These are phyloP conservation scores for Xylaria curta DNA, from an alignment of 495 filamentous ascomycete genomes.

Conservation along the genomic window DNA sequence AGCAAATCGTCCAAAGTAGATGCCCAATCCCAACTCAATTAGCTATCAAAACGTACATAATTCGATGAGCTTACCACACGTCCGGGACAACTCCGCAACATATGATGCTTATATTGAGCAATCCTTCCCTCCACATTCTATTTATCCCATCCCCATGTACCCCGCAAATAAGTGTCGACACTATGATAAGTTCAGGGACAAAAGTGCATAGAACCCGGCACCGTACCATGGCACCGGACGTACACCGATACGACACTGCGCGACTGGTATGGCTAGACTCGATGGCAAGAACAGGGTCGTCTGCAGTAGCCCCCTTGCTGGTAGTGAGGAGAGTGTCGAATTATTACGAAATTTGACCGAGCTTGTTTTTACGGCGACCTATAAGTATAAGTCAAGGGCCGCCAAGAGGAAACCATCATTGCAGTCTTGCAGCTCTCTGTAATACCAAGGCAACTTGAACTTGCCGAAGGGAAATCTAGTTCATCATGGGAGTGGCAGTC, in stretches of 20 bases:
- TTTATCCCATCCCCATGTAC: constrained; percentile 23
- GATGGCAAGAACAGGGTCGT: neutral
- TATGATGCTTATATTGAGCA: constrained; percentile 1
- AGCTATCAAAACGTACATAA: neutral
- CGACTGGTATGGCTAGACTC: constrained; percentile 10
- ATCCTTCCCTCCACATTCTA: neutral
- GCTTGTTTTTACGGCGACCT: neutral
- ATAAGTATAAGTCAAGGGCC: neutral
- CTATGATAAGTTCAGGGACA: neutral
- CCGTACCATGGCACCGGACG: constrained; percentile 1
- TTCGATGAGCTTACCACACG: neutral
- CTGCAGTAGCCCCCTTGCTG: neutral
- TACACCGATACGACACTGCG: neutral
- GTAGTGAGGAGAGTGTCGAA: neutral
- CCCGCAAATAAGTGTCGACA: neutral
- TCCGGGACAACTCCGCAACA: neutral
- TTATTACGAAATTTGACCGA: neutral
- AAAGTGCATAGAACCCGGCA: neutral
- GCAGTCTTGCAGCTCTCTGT: too few species aligned
- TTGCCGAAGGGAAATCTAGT: neutral
- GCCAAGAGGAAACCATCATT: neutral
- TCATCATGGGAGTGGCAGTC: constrained; percentile 45
- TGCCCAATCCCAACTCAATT: neutral
- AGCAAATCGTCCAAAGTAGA: neutral
- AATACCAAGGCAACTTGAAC: neutral